phyloP scores from a whole-genome alignment of 2,329 filamentous ascomycete genomes.

The Biscogniauxia marginata region DNA sequence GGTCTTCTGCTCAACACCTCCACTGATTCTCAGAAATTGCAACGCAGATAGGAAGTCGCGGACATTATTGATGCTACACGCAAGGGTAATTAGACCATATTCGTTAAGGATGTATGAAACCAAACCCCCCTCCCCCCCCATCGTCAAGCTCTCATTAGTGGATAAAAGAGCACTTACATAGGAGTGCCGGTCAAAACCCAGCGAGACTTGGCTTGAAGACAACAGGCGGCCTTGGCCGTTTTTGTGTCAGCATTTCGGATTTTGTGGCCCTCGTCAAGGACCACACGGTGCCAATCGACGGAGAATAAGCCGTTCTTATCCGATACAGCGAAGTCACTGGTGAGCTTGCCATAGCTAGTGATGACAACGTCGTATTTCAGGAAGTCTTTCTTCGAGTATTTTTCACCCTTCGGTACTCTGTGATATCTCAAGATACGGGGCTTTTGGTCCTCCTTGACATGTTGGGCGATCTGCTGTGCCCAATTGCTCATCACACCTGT shows the following conservation, averaged over 20 bases:
- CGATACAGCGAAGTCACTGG: constrained; percentile 58
- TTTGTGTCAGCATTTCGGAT: constrained; percentile 78
- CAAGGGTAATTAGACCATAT: constrained; percentile 24
- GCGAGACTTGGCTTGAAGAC: constrained; percentile 66
- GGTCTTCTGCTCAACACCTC: constrained; percentile 69
- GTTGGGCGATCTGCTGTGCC: constrained; percentile 73
- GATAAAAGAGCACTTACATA: constrained; percentile 49
- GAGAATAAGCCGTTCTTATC: constrained; percentile 43
- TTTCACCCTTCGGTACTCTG: constrained; percentile 53
- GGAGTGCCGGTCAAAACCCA: constrained; percentile 83
- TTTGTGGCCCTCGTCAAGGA: constrained; percentile 80
- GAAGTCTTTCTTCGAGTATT: constrained; percentile 52
- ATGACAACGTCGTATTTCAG: constrained; percentile 72
- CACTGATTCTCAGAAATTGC: constrained; percentile 72
- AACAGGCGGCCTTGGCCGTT: constrained; percentile 65
- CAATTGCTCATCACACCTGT: constrained; percentile 90
- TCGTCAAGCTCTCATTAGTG: not conserved
- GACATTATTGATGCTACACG: constrained; percentile 67
- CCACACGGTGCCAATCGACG: constrained; percentile 72
- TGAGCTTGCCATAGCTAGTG: constrained; percentile 79
- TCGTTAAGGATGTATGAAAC: not conserved
- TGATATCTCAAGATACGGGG: constrained; percentile 75
- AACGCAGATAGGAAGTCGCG: constrained; percentile 79
- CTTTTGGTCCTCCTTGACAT: constrained; percentile 62
- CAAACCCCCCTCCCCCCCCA: too few relatives aligned